Evolutionary conservation across 208 protist genomes (phyloP).

Genomic region (Trypanosoma cruzi): DNA sequence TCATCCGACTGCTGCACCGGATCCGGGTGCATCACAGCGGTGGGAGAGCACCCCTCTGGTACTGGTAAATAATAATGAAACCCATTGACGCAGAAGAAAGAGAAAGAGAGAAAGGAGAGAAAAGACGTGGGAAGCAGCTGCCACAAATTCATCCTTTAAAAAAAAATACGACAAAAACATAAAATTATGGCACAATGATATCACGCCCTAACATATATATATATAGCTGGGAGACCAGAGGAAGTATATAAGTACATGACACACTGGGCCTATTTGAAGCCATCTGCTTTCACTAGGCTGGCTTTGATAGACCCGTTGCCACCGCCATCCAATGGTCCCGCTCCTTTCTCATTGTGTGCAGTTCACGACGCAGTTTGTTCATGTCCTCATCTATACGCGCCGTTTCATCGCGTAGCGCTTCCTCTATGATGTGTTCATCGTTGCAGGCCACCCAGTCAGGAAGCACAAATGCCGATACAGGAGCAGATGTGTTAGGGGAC

Average conservation of each 20-base stretch:
- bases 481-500: neutral
- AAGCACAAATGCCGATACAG: neutral
- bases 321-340: slow-evolving; percentile 34
- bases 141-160: too few relatives aligned
- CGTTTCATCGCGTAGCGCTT: slow-evolving; percentile 26
- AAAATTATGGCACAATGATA: too few relatives aligned
- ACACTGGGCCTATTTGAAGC: neutral
- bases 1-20: too few relatives aligned
- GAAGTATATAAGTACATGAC: neutral
- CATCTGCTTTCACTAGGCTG: neutral
- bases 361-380: slow-evolving; percentile 21
- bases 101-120: neutral
- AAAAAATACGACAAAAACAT: too few relatives aligned
- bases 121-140: neutral
- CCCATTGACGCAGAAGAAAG: neutral
- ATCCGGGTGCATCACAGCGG: too few relatives aligned
- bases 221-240: too few relatives aligned
- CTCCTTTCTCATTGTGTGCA: slow-evolving; percentile 17
- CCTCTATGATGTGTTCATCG: slow-evolving; percentile 27
- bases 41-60: neutral
- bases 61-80: too few relatives aligned
- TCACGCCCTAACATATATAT: too few relatives aligned
- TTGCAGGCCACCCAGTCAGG: neutral
- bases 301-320: neutral
- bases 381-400: slow-evolving; percentile 31